phyloP scores from a whole-genome alignment of 352 stramenopile genomes.

The Thalassiosira sp. region DNA sequence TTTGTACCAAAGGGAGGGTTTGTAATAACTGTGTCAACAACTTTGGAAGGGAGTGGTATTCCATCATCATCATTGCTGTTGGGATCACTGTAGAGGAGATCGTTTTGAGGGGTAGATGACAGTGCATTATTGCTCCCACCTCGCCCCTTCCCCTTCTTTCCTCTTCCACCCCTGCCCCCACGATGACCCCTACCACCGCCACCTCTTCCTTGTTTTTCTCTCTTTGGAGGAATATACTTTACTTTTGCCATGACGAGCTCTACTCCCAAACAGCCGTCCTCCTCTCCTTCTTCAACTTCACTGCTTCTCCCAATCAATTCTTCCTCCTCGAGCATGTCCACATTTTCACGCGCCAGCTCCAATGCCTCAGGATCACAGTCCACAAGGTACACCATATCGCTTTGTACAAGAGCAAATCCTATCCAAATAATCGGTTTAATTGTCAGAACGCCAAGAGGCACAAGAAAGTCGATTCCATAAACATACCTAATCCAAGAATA shows the following conservation, averaged over 20 bases:
- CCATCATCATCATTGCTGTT: conserved; percentile 56
- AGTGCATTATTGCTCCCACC: conserved; percentile 3
- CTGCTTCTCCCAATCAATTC: conserved; percentile 33
- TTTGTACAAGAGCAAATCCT: conserved; percentile 62
- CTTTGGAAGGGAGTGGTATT: conserved; percentile 68
- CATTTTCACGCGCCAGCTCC: conserved; percentile 63
- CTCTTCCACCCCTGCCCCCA: conserved; percentile 21
- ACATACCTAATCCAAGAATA: conserved; percentile 73
- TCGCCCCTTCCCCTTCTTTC: conserved; percentile 3
- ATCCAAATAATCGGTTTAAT: too few species aligned
- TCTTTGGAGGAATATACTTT: conserved; percentile 28
- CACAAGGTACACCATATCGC: conserved; percentile 60
- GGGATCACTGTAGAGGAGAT: conserved; percentile 13
- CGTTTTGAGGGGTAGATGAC: conserved; percentile 27
- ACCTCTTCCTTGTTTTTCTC: conserved; percentile 10
- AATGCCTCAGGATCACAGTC: conserved; percentile 79
- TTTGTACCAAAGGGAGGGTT: conserved; percentile 86
- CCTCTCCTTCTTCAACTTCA: conserved; percentile 17
- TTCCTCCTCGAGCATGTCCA: conserved; percentile 58
- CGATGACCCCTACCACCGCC: conserved; percentile 23
- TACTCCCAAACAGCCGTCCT: conserved; percentile 29
- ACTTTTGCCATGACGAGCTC: conserved; percentile 69
- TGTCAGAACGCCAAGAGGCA: too few species aligned
- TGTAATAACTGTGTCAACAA: conserved; percentile 84
- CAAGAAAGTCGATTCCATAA: too few species aligned